Base-by-base conservation (phyloP, 2,329 filamentous ascomycete genomes). In the Phialophora chinensis region DNA sequence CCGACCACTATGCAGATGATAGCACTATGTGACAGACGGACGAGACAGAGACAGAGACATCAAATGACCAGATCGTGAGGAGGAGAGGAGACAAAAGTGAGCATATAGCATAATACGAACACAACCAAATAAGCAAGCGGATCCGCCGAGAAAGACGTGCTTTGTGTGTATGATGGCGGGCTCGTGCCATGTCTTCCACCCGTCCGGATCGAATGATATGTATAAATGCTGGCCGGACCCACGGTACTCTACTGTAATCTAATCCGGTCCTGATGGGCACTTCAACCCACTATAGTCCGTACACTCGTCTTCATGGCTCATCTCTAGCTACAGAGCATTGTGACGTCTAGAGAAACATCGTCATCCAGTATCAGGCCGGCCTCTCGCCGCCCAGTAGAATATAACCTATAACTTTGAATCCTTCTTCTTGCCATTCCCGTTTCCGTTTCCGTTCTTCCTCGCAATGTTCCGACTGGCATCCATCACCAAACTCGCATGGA, bases 401-500 rank as follows among this genome's bases (percentile, higher is more conserved):
- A n/a, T 6, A 44, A n/a, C 11, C 44, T 53, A 61, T 54, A 61
- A 25, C 59, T 61, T 61, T n/a, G 49, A 23, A 23, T 61, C 59
- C 47, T 61, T 61, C 59, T 42, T 38, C 31, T 61, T 55, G 27
- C 27, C 29, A 12, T 20, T 55, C 29, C 53, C 53, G 8, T 31
- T 55, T 12, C 53, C 53, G 17, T 31, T 55, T 12, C 27, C 56
- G 53, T 35, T 35, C 42, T 66, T 64, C 31, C 66, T 52, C 2
- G 60, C 52, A 11, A 53, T 62, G 77, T 92, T 93, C 71, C 89
- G 85, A 72, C 84, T 84, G n/a, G 85, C 83, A 66, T 83, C 82
- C 54, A 92, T 73, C 33, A 90, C 85, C 74, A 92, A 79, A 23
- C 83, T 85, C 67, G 92, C 85, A 76, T 93, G 90, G 72, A 88